These are phyloP conservation scores for Didymella glomerata DNA, from an alignment of 2,329 filamentous ascomycete species.

Conservation along the genomic window DNA sequence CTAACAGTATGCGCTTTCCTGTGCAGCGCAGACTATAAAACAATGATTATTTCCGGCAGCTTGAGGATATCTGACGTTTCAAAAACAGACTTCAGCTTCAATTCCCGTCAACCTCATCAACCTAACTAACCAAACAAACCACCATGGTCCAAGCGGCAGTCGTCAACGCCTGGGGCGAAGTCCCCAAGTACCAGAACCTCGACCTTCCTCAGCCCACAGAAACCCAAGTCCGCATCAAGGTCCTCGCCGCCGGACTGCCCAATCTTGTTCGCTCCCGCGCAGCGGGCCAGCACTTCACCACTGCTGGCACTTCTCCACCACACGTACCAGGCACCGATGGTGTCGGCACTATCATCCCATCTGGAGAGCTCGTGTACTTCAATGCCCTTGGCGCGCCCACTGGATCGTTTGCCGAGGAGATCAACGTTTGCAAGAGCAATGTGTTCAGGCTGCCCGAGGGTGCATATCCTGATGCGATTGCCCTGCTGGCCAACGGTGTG, in stretches of 20 bases:
- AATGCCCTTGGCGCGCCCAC: conserved; percentile 48
- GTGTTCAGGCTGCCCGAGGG: conserved; percentile 55
- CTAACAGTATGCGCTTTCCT: neutral
- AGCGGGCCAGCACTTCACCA: conserved; percentile 63
- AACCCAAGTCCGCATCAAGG: conserved; percentile 59
- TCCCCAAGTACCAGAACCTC: conserved; percentile 45
- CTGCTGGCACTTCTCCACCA: conserved; percentile 58
- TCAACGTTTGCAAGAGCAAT: conserved; percentile 58
- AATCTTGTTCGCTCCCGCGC: conserved; percentile 63
- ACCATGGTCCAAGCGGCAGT: conserved; percentile 52
- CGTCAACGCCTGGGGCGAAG: conserved; percentile 53
- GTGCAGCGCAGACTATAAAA: neutral
- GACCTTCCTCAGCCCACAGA: conserved; percentile 50
- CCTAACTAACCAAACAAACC: neutral
- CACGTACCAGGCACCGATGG: conserved; percentile 64
- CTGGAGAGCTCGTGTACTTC: conserved; percentile 62
- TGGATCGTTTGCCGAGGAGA: conserved; percentile 58
- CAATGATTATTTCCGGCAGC: neutral
- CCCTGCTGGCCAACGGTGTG: conserved; percentile 63
- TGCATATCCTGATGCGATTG: conserved; percentile 60
- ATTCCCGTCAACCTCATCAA: too few relatives aligned
- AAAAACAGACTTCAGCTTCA: neutral
- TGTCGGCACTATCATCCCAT: conserved; percentile 57
- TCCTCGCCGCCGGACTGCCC: conserved; percentile 63
- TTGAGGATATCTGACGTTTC: neutral